phyloP scores from a whole-genome alignment of 2,329 filamentous ascomycete genomes.

The Bertia moriformis region DNA sequence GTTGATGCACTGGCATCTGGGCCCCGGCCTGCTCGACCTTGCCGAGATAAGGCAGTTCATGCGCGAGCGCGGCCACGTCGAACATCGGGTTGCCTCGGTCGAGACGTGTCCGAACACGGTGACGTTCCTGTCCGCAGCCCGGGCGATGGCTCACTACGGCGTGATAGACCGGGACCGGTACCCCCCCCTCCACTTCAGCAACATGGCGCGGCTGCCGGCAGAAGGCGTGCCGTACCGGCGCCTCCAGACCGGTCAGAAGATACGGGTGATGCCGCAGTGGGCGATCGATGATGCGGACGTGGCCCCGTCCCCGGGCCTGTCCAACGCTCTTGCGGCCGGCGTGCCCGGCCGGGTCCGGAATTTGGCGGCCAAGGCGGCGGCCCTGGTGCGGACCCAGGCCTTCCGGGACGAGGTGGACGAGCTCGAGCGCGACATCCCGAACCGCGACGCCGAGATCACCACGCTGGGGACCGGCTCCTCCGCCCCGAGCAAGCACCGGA shows the following conservation, averaged over 20 bases:
- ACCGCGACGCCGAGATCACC: slow-evolving; percentile 66
- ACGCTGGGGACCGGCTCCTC: slow-evolving; percentile 86
- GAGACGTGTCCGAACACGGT: slow-evolving; percentile 67
- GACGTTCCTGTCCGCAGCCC: slow-evolving; percentile 50
- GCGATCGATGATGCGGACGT: slow-evolving; percentile 16
- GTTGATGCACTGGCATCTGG: slow-evolving; percentile 70
- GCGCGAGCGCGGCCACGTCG: slow-evolving; percentile 36
- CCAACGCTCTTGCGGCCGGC: not conserved
- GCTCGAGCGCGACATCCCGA: slow-evolving; percentile 51
- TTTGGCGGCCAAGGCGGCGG: slow-evolving; percentile 33
- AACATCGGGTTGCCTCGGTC: slow-evolving; percentile 65
- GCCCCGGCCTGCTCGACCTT: slow-evolving; percentile 49
- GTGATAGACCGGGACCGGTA: slow-evolving; percentile 64
- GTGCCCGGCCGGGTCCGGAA: slow-evolving; percentile 25
- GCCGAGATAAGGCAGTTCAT: slow-evolving; percentile 57
- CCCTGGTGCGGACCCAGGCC: slow-evolving; percentile 16
- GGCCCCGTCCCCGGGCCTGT: slow-evolving; percentile 11
- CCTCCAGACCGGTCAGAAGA: slow-evolving; percentile 27
- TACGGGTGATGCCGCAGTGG: slow-evolving; percentile 29
- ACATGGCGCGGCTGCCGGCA: slow-evolving; percentile 33
- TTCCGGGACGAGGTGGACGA: slow-evolving; percentile 33
- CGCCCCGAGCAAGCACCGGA: slow-evolving; percentile 80
- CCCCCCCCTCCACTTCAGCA: slow-evolving; percentile 51
- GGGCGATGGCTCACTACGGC: slow-evolving; percentile 54
- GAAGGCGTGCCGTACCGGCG: slow-evolving; percentile 27